Conservation (phyloP, 2,329 filamentous ascomycete species). For the Rachicladosporium sp. region DNA sequence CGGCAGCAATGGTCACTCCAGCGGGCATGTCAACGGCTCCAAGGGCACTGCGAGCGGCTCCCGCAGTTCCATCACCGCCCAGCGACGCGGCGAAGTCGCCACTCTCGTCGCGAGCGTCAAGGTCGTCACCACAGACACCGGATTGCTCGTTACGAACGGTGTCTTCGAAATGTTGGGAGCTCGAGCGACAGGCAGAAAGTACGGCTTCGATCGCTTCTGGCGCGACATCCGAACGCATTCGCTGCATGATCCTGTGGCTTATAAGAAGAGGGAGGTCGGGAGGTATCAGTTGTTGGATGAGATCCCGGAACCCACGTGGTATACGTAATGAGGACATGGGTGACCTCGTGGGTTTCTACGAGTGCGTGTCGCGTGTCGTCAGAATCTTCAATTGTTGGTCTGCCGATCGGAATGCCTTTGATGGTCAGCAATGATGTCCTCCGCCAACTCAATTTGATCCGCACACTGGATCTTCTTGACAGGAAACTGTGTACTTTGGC, state of each 20-base stretch:
- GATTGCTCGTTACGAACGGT: constrained; percentile 45
- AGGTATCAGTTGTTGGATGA: constrained; percentile 45
- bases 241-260: constrained; percentile 55
- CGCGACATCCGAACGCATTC: constrained; percentile 54
- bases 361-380: too few species aligned
- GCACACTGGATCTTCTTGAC: too few species aligned
- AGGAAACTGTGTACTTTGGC: too few species aligned
- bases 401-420: too few species aligned
- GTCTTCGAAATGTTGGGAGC: constrained; percentile 54
- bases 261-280: constrained; percentile 53
- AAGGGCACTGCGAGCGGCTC: constrained; percentile 9
- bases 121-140: constrained; percentile 49
- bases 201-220: constrained; percentile 54
- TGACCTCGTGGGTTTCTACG: too few species aligned
- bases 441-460: too few species aligned
- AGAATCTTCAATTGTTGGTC: too few species aligned
- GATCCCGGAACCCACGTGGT: constrained; percentile 48
- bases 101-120: constrained; percentile 53
- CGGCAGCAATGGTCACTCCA: constrained; percentile 12
- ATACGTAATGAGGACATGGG: constrained; percentile 32
- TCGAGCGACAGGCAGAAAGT: constrained; percentile 44
- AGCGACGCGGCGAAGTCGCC: constrained; percentile 46
- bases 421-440: too few species aligned
- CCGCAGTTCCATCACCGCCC: constrained; percentile 35
- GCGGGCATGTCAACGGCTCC: constrained; percentile 21